These are phyloP conservation scores for Cutaneotrichosporon mucoides DNA, from an alignment of 1,284 basidiomycete species.

Conservation along the genomic window DNA sequence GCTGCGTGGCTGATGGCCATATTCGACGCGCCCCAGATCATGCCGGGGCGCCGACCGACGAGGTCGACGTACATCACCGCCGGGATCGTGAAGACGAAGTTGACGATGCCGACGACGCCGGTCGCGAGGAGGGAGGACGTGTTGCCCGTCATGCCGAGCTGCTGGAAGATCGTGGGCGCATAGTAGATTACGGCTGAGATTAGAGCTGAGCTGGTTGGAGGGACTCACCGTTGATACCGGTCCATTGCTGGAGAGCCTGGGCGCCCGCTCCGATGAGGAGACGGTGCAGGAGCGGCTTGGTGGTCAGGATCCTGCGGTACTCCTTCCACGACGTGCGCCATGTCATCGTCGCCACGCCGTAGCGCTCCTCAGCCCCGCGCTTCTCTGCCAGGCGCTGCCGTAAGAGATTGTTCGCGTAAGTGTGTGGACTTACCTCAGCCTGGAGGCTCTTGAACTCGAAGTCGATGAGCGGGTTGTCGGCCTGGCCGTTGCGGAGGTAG, in stretches of 20 bases:
- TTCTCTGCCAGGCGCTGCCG: constrained; percentile 61
- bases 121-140: constrained; percentile 66
- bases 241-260: constrained; percentile 48
- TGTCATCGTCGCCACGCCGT: constrained; percentile 37
- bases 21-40: constrained; percentile 39
- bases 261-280: constrained; percentile 45
- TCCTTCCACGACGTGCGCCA: constrained; percentile 34
- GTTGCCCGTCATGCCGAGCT: constrained; percentile 41
- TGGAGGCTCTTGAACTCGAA: constrained; percentile 79
- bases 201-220: neutral
- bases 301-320: constrained; percentile 44
- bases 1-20: constrained; percentile 47
- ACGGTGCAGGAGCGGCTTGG: constrained; percentile 39
- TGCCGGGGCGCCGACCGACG: constrained; percentile 42
- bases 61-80: constrained; percentile 48
- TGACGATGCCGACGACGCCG: constrained; percentile 72
- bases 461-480: constrained; percentile 63
- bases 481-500: constrained; percentile 57
- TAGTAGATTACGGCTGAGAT: constrained; percentile 19
- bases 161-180: constrained; percentile 11
- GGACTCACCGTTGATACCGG: constrained; percentile 32
- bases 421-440: constrained; percentile 53
- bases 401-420: neutral
- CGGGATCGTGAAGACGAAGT: constrained; percentile 46
- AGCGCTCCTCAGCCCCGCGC: constrained; percentile 52